These are phyloP conservation scores for Selaginella moellendorffii DNA, from an alignment of 75 land plant genomes.

Conservation along the genomic window DNA sequence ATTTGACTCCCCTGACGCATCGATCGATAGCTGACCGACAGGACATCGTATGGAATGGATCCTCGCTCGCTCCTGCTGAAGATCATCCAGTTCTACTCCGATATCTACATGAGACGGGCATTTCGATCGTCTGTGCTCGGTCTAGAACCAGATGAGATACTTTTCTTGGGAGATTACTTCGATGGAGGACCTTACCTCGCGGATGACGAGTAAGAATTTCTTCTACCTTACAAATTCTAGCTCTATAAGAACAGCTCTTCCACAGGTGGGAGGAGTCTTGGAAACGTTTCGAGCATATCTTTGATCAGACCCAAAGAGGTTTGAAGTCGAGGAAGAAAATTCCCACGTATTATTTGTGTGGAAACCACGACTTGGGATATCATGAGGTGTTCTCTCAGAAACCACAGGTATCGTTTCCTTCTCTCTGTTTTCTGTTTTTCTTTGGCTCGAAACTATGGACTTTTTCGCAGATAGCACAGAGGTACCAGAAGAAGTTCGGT, in stretches of 20 bases:
- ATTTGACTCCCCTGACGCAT: too few species aligned
- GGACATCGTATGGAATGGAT: conserved; percentile 44
- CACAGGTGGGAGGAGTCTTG: conserved; percentile 69
- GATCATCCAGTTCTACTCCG: conserved; percentile 63
- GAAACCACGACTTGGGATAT: conserved; percentile 89
- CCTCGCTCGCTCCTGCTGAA: conserved; percentile 53
- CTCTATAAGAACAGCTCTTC: too few species aligned
- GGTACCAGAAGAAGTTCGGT: conserved; percentile 18
- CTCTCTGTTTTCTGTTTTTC: too few species aligned
- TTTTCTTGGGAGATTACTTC: conserved; percentile 72
- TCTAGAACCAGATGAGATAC: conserved; percentile 52
- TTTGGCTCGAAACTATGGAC: too few species aligned
- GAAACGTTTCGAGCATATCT: conserved; percentile 59
- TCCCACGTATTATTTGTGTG: conserved; percentile 46
- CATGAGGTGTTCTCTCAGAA: conserved; percentile 26
- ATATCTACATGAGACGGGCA: conserved; percentile 78
- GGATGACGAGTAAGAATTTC: conserved; percentile 55
- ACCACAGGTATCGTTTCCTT: conserved; percentile 34
- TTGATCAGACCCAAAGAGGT: conserved; percentile 42
- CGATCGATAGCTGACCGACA: conserved; percentile 62
- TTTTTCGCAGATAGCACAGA: conserved; percentile 18
- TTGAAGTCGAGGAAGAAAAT: conserved; percentile 11
- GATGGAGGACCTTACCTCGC: conserved; percentile 74
- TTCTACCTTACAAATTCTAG: not conserved
- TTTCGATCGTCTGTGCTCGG: conserved; percentile 48